These are phyloP conservation scores for Colletotrichum sp. DNA, from an alignment of 2,329 filamentous ascomycete species.

Conservation along the genomic window DNA sequence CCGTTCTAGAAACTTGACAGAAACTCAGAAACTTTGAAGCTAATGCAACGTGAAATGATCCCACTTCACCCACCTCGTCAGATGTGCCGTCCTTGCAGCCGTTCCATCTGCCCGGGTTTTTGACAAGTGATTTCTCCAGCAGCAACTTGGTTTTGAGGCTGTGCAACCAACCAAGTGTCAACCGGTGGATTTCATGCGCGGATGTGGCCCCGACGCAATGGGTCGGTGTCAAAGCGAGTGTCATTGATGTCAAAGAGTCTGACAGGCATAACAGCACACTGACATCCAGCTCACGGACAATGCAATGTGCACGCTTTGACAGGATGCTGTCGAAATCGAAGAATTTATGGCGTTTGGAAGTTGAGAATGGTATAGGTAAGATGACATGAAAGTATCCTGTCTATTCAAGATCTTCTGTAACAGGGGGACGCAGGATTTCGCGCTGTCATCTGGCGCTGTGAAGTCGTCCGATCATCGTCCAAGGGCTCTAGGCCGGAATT, in stretches of 20 bases:
- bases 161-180: background rate
- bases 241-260: background rate
- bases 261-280: background rate
- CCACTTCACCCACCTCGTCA: background rate
- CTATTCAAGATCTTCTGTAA: background rate
- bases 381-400: background rate
- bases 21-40: background rate
- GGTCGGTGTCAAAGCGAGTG: background rate
- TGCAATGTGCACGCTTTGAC: background rate
- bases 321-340: background rate
- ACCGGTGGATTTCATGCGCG: background rate
- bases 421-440: background rate
- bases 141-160: background rate
- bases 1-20: background rate
- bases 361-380: background rate
- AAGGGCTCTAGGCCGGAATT: background rate
- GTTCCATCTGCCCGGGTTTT: background rate
- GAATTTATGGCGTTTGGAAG: background rate
- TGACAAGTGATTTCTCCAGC: background rate
- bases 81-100: background rate
- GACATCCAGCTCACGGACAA: background rate
- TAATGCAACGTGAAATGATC: background rate
- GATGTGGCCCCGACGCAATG: background rate
- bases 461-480: background rate
- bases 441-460: background rate